These are phyloP conservation scores for Colletotrichum sidae DNA, from an alignment of 2,329 filamentous ascomycete genomes.

Conservation along the genomic window DNA sequence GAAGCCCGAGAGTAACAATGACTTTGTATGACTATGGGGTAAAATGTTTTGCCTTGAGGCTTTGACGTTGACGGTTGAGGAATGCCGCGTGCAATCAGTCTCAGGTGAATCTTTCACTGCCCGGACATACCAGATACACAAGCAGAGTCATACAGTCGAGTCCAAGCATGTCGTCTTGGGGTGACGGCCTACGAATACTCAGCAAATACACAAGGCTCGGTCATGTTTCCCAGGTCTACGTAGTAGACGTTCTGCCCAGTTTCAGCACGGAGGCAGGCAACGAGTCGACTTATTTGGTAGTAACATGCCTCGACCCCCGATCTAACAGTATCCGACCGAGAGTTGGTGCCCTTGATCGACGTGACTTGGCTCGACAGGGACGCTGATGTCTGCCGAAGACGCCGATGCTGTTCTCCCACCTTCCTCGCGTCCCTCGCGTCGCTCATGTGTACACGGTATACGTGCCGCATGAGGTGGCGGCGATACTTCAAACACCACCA, in stretches of 20 bases:
- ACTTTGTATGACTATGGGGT: slow-evolving; percentile 14
- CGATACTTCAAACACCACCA: neutral
- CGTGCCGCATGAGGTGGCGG: too few species aligned
- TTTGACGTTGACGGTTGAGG: slow-evolving; percentile 15
- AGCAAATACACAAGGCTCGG: too few species aligned
- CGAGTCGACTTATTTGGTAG: too few species aligned
- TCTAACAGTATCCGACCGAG: neutral
- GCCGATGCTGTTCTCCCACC: slow-evolving; percentile 10
- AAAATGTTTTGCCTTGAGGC: slow-evolving; percentile 29
- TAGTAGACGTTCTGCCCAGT: too few species aligned
- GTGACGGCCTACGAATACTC: too few species aligned
- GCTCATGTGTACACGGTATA: slow-evolving; percentile 8
- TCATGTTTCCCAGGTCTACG: too few species aligned
- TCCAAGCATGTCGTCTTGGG: too few species aligned
- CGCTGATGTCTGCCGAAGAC: slow-evolving; percentile 6
- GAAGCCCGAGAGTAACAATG: slow-evolving; percentile 22
- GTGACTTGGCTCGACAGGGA: slow-evolving; percentile 1
- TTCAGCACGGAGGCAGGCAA: too few species aligned
- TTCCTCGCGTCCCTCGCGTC: slow-evolving; percentile 32
- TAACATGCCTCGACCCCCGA: slow-evolving; percentile 11
- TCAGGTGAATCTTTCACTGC: neutral
- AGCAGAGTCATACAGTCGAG: too few species aligned
- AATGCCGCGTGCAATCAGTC: neutral
- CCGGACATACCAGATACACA: too few species aligned
- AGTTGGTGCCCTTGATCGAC: slow-evolving; percentile 30